Percentiles rank a stretch among this genome's conserved stretches.
These are phyloP conservation scores for Vigna hirtella DNA, from an alignment of 306 rosid species.

Conservation along the genomic window DNA sequence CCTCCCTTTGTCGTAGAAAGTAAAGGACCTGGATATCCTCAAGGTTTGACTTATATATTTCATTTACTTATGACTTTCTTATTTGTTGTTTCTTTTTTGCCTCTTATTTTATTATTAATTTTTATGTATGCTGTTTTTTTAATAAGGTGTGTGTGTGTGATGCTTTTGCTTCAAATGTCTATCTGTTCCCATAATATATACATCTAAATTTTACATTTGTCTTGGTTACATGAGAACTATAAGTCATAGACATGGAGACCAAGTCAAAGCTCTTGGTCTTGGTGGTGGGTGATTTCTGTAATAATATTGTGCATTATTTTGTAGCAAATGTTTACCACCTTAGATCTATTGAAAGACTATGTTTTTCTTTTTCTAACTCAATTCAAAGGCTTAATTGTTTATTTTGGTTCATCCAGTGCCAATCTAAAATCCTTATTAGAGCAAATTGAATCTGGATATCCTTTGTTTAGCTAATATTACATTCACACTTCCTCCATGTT, in stretches of 20 bases:
- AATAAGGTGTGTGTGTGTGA: neutral
- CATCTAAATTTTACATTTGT: slow-evolving; percentile 12
- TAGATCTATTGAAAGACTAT: too few species aligned
- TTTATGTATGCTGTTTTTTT: neutral
- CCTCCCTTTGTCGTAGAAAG: slow-evolving; percentile 69
- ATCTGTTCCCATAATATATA: neutral
- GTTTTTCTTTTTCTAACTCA: slow-evolving; percentile 8
- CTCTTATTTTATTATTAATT: neutral
- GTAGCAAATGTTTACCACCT: neutral
- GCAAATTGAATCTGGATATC: too few species aligned
- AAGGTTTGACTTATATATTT: slow-evolving; percentile 55
- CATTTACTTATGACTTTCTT: slow-evolving; percentile 27
- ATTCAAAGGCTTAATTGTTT: neutral
- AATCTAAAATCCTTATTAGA: neutral
- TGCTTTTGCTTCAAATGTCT: slow-evolving; percentile 27
- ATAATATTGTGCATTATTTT: slow-evolving; percentile 10
- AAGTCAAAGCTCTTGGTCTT: slow-evolving; percentile 22
- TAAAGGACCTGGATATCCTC: slow-evolving; percentile 61
- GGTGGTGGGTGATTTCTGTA: slow-evolving; percentile 22
- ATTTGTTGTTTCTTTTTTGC: neutral
- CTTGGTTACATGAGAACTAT: neutral
- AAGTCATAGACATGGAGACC: neutral
- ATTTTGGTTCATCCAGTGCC: slow-evolving; percentile 24
- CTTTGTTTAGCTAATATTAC: too few species aligned
- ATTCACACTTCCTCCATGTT: too few species aligned